These are phyloP conservation scores for Aureobasidium sp. DNA, from an alignment of 2,329 filamentous ascomycete species.

Conservation along the genomic window DNA sequence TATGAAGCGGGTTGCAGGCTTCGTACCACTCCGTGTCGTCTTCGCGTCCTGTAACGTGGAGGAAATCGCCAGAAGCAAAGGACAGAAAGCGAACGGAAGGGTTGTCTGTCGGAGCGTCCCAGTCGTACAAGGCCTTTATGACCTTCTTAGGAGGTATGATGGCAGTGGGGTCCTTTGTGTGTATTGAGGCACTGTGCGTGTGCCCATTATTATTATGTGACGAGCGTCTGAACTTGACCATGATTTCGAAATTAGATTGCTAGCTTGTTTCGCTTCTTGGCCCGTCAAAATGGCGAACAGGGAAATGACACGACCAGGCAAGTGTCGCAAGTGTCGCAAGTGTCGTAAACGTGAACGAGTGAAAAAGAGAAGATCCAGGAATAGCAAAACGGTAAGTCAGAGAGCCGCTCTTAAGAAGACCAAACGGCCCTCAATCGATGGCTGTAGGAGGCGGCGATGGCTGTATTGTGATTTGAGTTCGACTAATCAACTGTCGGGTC, in stretches of 20 bases:
- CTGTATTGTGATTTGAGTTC: background rate
- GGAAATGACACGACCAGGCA: background rate
- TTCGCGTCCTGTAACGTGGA: slow-evolving; percentile 94
- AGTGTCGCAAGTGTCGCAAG: background rate
- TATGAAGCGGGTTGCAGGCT: slow-evolving; percentile 89
- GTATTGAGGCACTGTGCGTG: slow-evolving; percentile 53
- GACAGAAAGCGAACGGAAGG: slow-evolving; percentile 55
- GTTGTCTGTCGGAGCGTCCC: slow-evolving; percentile 56
- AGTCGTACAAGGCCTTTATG: slow-evolving; percentile 94
- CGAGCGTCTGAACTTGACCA: slow-evolving; percentile 11
- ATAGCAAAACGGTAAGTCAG: background rate
- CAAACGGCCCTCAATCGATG: slow-evolving; percentile 2
- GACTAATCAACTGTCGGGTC: background rate
- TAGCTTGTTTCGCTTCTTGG: slow-evolving; percentile 13
- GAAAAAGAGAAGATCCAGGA: background rate
- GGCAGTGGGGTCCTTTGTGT: slow-evolving; percentile 77
- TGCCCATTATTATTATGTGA: slow-evolving; percentile 8
- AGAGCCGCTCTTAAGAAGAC: background rate
- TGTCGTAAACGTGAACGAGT: background rate
- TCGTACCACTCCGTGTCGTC: slow-evolving; percentile 97
- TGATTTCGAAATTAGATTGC: slow-evolving; percentile 9
- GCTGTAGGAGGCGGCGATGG: background rate
- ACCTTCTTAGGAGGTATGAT: slow-evolving; percentile 95
- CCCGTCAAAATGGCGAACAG: background rate
- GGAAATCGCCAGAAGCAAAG: slow-evolving; percentile 93